Percentiles rank a stretch among this genome's conserved stretches.
Conservation (phyloP, 257 asterid species). For the Anisodus tanguticus region DNA sequence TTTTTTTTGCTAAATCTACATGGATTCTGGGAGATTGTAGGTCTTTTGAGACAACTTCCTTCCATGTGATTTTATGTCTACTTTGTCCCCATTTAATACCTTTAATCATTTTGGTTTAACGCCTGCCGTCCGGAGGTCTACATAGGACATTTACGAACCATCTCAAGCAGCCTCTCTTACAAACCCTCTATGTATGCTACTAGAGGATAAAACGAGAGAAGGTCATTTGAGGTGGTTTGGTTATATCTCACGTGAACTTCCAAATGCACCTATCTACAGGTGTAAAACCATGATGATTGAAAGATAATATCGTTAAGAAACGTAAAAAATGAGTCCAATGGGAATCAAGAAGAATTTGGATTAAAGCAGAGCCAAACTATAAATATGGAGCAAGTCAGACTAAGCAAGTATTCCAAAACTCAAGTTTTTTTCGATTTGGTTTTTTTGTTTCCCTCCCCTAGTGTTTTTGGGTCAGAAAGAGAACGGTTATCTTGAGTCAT, state of each 20-base stretch:
- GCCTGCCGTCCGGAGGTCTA: neutral
- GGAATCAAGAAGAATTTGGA: constrained; percentile 14
- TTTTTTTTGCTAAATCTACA: neutral
- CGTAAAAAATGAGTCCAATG: neutral
- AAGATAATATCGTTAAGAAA: constrained; percentile 9
- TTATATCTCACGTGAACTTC: neutral
- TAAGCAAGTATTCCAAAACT: neutral
- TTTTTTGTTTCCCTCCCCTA: neutral
- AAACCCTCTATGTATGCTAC: constrained; percentile 20
- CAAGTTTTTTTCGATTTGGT: neutral
- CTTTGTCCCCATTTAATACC: neutral
- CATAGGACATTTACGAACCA: neutral
- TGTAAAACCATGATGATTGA: constrained; percentile 18
- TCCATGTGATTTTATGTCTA: constrained; percentile 9
- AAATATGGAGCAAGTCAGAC: neutral
- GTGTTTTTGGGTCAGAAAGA: neutral
- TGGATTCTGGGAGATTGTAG: neutral
- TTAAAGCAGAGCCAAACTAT: neutral
- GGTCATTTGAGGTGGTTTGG: neutral
- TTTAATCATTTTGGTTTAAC: constrained; percentile 8
- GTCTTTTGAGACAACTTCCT: constrained; percentile 19
- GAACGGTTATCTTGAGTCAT: neutral
- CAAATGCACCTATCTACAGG: neutral
- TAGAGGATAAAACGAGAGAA: neutral
- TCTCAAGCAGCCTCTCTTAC: neutral